Evolutionary conservation across 1,139 yeast genomes (phyloP).

Genomic region (Lodderomyces orthopsilosis): DNA sequence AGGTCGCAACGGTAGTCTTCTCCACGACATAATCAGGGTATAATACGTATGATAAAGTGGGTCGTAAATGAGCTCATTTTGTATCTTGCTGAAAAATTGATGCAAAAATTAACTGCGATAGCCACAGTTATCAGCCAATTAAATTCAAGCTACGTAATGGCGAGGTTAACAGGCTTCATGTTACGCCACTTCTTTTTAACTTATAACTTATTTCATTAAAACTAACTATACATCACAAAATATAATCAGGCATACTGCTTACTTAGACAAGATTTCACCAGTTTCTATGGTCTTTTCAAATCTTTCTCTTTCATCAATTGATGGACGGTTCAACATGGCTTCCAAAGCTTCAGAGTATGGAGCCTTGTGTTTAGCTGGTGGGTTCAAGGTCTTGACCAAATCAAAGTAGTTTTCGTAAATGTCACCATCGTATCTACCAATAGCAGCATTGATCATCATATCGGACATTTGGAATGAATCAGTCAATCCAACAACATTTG

Average conservation of each 20-base stretch:
- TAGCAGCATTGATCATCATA: conserved; percentile 41
- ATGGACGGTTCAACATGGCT: conserved; percentile 37
- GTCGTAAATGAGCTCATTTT: no score
- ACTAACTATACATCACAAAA: neutral
- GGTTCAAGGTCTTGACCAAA: conserved; percentile 36
- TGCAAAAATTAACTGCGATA: neutral
- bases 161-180: no score
- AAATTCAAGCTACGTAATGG: neutral
- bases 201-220: conserved; percentile 1
- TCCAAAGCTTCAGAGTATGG: conserved; percentile 38
- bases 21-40: conserved; percentile 4
- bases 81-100: neutral
- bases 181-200: neutral
- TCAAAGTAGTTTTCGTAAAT: conserved; percentile 46
- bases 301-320: conserved; percentile 40
- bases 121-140: conserved; percentile 1
- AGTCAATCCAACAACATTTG: conserved; percentile 43
- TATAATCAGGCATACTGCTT: conserved; percentile 1
- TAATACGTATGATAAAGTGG: neutral
- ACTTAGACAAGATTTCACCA: conserved; percentile 33
- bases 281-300: conserved; percentile 28
- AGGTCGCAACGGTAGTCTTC: conserved; percentile 2
- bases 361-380: conserved; percentile 37
- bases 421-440: conserved; percentile 46
- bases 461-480: conserved; percentile 50